Base-by-base conservation (phyloP, 2,329 filamentous ascomycete species). In the Sporothrix variecibatus region DNA sequence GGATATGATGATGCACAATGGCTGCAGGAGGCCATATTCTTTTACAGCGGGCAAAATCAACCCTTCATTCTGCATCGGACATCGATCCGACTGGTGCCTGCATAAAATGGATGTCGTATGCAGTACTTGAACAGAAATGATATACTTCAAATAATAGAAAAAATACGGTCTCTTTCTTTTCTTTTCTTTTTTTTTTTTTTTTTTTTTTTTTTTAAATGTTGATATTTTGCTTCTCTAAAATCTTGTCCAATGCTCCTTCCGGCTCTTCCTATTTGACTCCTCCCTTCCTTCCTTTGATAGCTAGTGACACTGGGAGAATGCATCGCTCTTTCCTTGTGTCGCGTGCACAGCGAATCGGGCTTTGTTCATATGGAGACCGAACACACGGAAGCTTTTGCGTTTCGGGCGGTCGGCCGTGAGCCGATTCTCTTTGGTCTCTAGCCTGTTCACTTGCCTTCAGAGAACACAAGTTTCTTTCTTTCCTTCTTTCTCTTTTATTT, bases 21-120 rank as follows among this genome's bases (percentile, higher is more conserved):
- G 60, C 60, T 40, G 60, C 60, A 64, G 60, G 58, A 62, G 58
- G 17, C 58, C 17, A 34, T 62, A 43, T 65, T 65, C 62, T 46
- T 65, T 26, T 15, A 60, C 31, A 64, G 17, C 7, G 34, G 53
- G 53, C 53, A 53, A 20, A 20, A 5, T 9, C n/a, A n/a, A 12
- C 23, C 51, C 9, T 23, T 53, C 56, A 58, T 60, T 60, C 56
- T 60, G 7, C 56, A n/a, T 60, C 28, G 56, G 56, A 34, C 56
- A 60, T 15, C 56, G 28, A 60, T n/a, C 56, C 56, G 56, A 60
- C 56, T 34, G 56, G 28, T 60, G 56, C 56, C 56, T 60, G 56
- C 56, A 60, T 34, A 17, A 20, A 20, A 34, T 60, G 28, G 17
- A 20, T 4, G 20, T 12, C 23, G 51, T 6, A n/a, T n/a, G n/a